phyloP scores from a whole-genome alignment of 2,329 filamentous ascomycete genomes.

The Beauveria asiatica region DNA sequence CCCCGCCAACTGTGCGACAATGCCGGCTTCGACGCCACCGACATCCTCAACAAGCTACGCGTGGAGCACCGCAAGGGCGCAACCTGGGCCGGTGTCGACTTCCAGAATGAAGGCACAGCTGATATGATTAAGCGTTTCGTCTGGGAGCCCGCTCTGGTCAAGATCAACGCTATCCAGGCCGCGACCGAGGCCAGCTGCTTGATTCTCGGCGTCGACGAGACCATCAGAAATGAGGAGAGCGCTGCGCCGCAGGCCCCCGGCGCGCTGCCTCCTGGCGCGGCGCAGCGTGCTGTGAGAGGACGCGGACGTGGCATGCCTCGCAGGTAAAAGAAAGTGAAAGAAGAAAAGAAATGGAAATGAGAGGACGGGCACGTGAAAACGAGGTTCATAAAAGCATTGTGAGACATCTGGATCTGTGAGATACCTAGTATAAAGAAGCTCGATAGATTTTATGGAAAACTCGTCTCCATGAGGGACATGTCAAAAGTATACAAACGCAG shows the following conservation, averaged over 20 bases:
- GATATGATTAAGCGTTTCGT: conserved; percentile 96
- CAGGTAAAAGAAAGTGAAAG: conserved; percentile 40
- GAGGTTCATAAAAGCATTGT: conserved; percentile 12
- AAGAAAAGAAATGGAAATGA: conserved; percentile 11
- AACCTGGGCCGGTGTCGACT: conserved; percentile 94
- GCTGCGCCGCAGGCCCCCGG: conserved; percentile 72
- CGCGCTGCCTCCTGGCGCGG: conserved; percentile 70
- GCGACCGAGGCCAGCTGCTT: conserved; percentile 92
- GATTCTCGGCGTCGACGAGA: conserved; percentile 95
- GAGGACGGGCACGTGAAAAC: conserved; percentile 12
- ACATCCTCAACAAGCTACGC: conserved; percentile 91
- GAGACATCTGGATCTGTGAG: conserved; percentile 27
- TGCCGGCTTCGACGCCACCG: conserved; percentile 94
- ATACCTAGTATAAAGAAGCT: conserved; percentile 22
- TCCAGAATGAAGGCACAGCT: conserved; percentile 79
- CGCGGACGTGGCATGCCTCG: conserved; percentile 85
- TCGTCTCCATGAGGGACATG: neutral
- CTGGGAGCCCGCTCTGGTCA: conserved; percentile 93
- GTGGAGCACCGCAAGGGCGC: conserved; percentile 93
- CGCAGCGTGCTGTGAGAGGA: conserved; percentile 78
- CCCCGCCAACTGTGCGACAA: conserved; percentile 97
- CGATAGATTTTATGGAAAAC: conserved; percentile 11
- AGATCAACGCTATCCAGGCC: conserved; percentile 94
- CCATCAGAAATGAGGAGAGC: conserved; percentile 96
- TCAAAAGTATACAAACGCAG: neutral